phyloP scores from a whole-genome alignment of 2,329 filamentous ascomycete genomes.

The Pyrenophora teres region DNA sequence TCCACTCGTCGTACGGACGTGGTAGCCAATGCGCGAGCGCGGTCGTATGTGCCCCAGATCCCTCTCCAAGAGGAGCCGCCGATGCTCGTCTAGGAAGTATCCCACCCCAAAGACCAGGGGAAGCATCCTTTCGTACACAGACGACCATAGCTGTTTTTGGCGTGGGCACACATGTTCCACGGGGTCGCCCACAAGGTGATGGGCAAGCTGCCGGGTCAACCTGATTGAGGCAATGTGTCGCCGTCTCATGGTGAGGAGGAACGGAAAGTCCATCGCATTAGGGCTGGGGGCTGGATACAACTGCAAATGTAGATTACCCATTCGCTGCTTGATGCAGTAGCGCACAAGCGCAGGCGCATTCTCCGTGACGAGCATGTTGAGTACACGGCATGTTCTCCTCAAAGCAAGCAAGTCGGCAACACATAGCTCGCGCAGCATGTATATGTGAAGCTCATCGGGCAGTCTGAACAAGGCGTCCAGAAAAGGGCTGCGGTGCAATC shows the following conservation, averaged over 20 bases:
- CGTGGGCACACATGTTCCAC: constrained; percentile 32
- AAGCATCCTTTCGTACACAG: constrained; percentile 45
- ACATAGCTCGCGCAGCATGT: constrained; percentile 41
- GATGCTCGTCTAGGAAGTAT: constrained; percentile 46
- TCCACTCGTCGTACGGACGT: constrained; percentile 39
- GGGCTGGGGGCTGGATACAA: constrained; percentile 42
- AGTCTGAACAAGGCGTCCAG: constrained; percentile 40
- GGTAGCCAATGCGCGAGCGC: constrained; percentile 41
- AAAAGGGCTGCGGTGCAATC: constrained; percentile 30
- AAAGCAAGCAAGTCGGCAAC: constrained; percentile 42
- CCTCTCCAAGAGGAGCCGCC: constrained; percentile 36
- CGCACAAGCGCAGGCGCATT: constrained; percentile 43
- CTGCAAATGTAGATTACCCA: constrained; percentile 41
- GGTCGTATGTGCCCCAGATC: constrained; percentile 43
- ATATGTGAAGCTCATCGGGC: constrained; percentile 42
- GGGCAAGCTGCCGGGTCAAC: constrained; percentile 41
- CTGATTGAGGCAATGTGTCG: constrained; percentile 44
- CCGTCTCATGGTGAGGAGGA: constrained; percentile 42
- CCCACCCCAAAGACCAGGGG: constrained; percentile 45
- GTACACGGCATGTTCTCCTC: constrained; percentile 36
- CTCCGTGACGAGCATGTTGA: constrained; percentile 39
- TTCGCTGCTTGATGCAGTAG: constrained; percentile 41
- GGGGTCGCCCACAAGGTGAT: constrained; percentile 39
- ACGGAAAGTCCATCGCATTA: constrained; percentile 38
- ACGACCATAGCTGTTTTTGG: constrained; percentile 41